Evolutionary conservation across 306 rosid genomes (phyloP), one percentile per base, ranked within the genome.

Genomic region (Abrus precatorius): DNA sequence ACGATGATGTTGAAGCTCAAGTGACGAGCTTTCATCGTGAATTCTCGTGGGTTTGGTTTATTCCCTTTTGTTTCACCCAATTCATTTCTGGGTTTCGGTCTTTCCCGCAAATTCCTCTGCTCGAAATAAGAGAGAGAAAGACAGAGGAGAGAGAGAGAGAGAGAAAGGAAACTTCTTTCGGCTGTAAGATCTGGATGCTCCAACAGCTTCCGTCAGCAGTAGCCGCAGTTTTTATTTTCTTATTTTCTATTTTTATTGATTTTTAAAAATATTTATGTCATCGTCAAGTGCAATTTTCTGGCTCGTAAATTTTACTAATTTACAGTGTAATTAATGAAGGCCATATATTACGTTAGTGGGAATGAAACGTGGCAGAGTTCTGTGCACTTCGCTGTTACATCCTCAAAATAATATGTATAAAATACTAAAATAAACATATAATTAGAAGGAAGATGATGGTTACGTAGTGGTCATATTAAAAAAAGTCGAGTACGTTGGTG

Each of bases 121-220:
- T 20, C 29, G 62, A 63, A 53, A 60, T n/a, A 70, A 54, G 54
- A 69, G 41, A 47, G 57, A 75, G 65, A 72, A 8, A 74, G 73
- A 80, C 30, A 53, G 70, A 36, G 60, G 9, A 3, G 29, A 32
- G 59, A 61, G n/a, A n/a, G 40, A 14, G 28, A 27, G 61, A 72
- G 60, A 33, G 44, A 10, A 12, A 71, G 76, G 94, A 89, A 89
- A 84, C 86, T 90, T 89, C 87, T 89, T 84, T 89, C 45, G 54
- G 80, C 80, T 75, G 87, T 65, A 82, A 88, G 97, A 91, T 91
- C 98, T 88, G 81, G 87, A 87, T 59, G 87, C 93, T 60, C 69
- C 82, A 79, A 74, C 82, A 59, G 86, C 88, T 86, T 85, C 86
- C 85, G 88, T 84, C 91, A 87, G 80, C 86, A 84, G 28, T 11